Evolutionary conservation across 169 alveolate genomes (phyloP), one percentile per base, ranked within the genome.

Genomic region (Eimeria praecox): DNA sequence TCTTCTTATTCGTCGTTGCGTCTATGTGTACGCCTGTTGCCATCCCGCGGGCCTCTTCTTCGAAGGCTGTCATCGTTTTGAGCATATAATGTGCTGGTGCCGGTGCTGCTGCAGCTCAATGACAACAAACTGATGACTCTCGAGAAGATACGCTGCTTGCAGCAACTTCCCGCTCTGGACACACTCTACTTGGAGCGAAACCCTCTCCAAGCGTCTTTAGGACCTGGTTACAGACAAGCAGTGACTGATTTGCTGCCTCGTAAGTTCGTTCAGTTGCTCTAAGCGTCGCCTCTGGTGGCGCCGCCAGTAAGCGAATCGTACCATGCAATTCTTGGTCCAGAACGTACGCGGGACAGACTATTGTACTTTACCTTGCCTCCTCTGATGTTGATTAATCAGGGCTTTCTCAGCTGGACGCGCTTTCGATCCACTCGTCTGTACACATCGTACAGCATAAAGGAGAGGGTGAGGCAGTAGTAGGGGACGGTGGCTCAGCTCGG

Each of bases 101-200:
- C 38, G 77, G 80, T 33, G 49, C 44, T 86, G 27, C 59, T 86
- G 86, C 96, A 97, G 98, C 54, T 96, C 71, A 97, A 97, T 90
- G 97, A 96, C 94, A 97, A 97, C 92, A 42, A 40, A 9, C 89
- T 97, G 42, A 75, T 38, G 85, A 86, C 78, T 62, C 33, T 97
- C 66, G 91, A 95, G 12, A 89, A 95, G 46, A 75, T 95, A 56
- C 92, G 90, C 52, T 85, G 86, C 62, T 83, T 97, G 16, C 88
- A 42, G 64, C 69, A 64, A 18, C 62, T 96, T 44, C 77, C 52
- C 24, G 56, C 90, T 38, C 90, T 97, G 46, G 93, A 96, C 18
- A 96, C 97, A 59, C 78, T 97, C 10, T 97, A 97, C 86, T 95
- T 97, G 49, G 98, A 97, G 90, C 85, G 97, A 54, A 96, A 96